Base-by-base conservation (phyloP, 345 rosid species). In the Leavenworthia alabamica region DNA sequence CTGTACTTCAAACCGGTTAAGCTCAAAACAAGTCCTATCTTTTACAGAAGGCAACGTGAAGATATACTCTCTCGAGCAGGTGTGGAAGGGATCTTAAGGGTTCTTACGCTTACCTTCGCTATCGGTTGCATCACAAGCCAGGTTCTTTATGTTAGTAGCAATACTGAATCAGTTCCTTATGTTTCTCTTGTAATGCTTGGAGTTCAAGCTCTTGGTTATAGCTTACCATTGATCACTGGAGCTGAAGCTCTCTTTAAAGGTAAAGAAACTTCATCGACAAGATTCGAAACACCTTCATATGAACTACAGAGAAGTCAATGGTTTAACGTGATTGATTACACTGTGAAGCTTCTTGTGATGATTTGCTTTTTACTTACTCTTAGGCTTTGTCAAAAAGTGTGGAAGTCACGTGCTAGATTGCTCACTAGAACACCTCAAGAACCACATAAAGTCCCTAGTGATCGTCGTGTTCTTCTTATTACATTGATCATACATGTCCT, bases 151-250 rank as follows among this genome's bases (percentile, higher is more conserved):
- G 9, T 82, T 35, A 68, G 77, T 43, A 78, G 76, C 37, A 77
- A 62, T 10, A 42, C 48, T 10, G 88, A 78, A 14, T 73, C 77
- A 22, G 58, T 79, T 61, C 79, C 89, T 37, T 85, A 79, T 49
- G 64, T 83, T 33, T 90, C 96, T 27, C 83, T 90, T 56, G 97
- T 90, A 31, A 85, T 85, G 90, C 79, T 90, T 0, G 96, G 96
- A 9, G 85, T 80, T 71, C 97, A 90, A 75, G 97, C 87, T 44
- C 75, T 90, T 1, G 96, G 97, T 23, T 85, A 83, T 58, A 77
- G 93, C 69, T 78, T 83, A 48, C 90, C 93, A 6, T 76, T 90
- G 60, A 85, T 90, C 66, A 87, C 96, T 0, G 93, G 96, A 19
- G 89, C 90, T 1, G 94, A 90, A 63, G 89, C 94, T 54, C 74